Evolutionary conservation across 805 yeast genomes (phyloP).

Genomic region (Yarrowia bubula): DNA sequence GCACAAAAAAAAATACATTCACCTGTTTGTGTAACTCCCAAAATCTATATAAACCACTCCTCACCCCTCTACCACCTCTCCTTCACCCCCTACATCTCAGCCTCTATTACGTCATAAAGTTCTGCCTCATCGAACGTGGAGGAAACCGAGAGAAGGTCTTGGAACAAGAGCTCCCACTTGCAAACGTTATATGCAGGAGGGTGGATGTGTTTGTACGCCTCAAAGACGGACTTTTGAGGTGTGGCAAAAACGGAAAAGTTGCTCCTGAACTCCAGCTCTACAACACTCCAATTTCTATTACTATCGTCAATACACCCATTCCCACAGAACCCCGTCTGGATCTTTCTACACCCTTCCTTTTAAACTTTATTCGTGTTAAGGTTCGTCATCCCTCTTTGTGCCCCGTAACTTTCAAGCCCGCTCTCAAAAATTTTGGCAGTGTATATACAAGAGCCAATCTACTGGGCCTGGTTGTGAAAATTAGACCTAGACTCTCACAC

Average conservation of each 20-base stretch:
- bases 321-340: neutral
- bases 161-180: neutral
- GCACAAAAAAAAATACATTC: too few species aligned
- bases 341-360: slow-evolving; percentile 25
- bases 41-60: neutral
- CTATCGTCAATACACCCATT: neutral
- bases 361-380: neutral
- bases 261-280: neutral
- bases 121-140: neutral
- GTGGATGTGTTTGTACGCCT: too few species aligned
- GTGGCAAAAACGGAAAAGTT: neutral
- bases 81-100: neutral
- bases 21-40: too few species aligned
- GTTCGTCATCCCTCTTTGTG: neutral
- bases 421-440: slow-evolving; percentile 22
- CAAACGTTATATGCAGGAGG: neutral
- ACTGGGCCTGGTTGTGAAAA: neutral
- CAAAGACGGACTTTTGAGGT: neutral
- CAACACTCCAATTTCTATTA: neutral
- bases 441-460: slow-evolving; percentile 22
- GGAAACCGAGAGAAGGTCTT: slow-evolving; percentile 19
- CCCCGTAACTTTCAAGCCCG: slow-evolving; percentile 4
- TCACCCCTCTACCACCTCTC: neutral
- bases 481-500: slow-evolving; percentile 24
- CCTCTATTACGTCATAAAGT: slow-evolving; percentile 10